phyloP scores from a whole-genome alignment of 192 early-diverging fungal genomes.

The Gryganskiella cystojenkinii region DNA sequence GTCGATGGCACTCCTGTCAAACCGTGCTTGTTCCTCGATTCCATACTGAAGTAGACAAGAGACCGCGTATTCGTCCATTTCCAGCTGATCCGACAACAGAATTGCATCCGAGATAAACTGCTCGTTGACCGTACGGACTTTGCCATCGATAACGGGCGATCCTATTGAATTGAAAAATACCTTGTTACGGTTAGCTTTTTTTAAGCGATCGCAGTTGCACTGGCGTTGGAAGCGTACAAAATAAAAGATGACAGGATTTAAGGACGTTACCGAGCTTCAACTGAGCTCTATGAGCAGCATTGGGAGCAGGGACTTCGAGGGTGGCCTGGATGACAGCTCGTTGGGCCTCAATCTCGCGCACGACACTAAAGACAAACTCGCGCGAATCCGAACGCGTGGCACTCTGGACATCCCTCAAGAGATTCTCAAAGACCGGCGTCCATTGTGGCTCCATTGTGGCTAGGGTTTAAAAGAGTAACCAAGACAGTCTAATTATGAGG shows the following conservation, averaged over 20 bases:
- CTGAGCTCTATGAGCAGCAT: constrained; percentile 42
- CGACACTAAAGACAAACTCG: constrained; percentile 32
- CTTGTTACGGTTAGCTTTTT: neutral
- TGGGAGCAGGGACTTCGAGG: constrained; percentile 22
- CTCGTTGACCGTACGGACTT: constrained; percentile 69
- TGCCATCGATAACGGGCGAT: constrained; percentile 67
- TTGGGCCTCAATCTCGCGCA: constrained; percentile 27
- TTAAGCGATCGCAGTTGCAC: neutral
- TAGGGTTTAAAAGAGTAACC: too few relatives aligned
- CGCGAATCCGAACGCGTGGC: constrained; percentile 30
- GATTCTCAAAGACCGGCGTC: constrained; percentile 40
- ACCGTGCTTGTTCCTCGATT: constrained; percentile 59
- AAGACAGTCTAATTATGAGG: too few relatives aligned
- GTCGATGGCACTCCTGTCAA: constrained; percentile 69
- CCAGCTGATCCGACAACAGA: constrained; percentile 82
- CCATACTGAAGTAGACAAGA: constrained; percentile 71
- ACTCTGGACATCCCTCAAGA: constrained; percentile 13
- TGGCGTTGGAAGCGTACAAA: too few relatives aligned
- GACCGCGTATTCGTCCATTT: constrained; percentile 82
- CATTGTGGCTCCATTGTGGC: constrained; percentile 34
- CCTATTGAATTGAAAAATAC: constrained; percentile 21
- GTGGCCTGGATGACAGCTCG: constrained; percentile 20
- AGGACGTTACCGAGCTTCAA: constrained; percentile 37
- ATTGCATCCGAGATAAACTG: constrained; percentile 73
- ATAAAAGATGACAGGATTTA: neutral